These are phyloP conservation scores for Homolaphlyctis polyrhiza DNA, from an alignment of 371 early-diverging fungal species.

Conservation along the genomic window DNA sequence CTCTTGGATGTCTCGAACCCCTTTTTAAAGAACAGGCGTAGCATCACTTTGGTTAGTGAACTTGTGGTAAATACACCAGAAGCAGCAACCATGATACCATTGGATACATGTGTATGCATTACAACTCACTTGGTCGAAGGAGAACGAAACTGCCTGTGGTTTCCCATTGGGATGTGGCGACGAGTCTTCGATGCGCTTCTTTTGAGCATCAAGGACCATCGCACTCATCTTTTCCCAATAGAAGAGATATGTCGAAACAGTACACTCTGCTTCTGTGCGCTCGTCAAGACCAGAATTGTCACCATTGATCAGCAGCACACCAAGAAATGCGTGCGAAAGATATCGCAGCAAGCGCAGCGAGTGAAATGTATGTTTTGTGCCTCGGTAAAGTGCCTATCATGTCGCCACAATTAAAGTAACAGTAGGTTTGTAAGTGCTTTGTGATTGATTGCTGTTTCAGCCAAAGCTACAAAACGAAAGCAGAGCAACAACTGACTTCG, in stretches of 20 bases:
- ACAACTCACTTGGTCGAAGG: too few relatives aligned
- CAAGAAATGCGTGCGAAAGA: conserved; percentile 33
- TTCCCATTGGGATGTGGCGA: too few relatives aligned
- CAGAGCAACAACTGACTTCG: conserved; percentile 10
- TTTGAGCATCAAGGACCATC: conserved; percentile 13
- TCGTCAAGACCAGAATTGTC: conserved; percentile 33
- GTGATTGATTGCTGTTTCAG: too few relatives aligned
- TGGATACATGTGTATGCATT: too few relatives aligned
- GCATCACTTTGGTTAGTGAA: too few relatives aligned
- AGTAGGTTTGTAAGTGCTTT: too few relatives aligned
- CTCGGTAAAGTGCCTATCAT: conserved; percentile 40
- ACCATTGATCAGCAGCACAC: conserved; percentile 20
- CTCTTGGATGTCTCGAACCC: too few relatives aligned
- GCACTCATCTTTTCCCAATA: conserved; percentile 27
- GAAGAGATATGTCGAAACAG: conserved; percentile 26
- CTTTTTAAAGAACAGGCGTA: too few relatives aligned
- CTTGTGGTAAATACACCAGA: too few relatives aligned
- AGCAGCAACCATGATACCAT: too few relatives aligned
- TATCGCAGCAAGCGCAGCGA: conserved; percentile 39
- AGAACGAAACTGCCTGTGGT: too few relatives aligned
- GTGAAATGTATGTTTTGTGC: conserved; percentile 42
- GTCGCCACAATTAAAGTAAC: too few relatives aligned
- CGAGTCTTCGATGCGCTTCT: conserved; percentile 14
- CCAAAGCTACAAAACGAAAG: background rate
- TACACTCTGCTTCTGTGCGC: conserved; percentile 26